Evolutionary conservation across 306 rosid species (phyloP).

Genomic region (Hippophae rhamnoides): DNA sequence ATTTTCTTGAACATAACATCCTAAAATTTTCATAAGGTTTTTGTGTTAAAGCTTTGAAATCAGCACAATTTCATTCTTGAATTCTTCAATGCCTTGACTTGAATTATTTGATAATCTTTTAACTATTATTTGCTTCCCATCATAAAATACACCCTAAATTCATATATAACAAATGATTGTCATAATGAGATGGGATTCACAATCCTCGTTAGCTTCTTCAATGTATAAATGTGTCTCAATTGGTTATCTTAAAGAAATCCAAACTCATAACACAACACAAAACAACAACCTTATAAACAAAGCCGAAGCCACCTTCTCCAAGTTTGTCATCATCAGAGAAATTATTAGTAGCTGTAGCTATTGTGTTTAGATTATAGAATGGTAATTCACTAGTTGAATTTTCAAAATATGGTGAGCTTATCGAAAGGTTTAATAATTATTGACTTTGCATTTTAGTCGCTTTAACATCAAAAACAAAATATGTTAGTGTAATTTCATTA

Average conservation of each 20-base stretch:
- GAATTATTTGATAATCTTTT: slow-evolving; percentile 43
- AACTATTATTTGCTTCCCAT: slow-evolving; percentile 19
- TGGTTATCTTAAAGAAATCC: neutral
- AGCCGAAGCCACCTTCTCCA: slow-evolving; percentile 16
- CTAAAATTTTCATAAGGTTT: slow-evolving; percentile 46
- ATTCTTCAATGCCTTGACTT: slow-evolving; percentile 45
- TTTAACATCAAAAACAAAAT: too few species aligned
- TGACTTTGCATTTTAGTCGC: neutral
- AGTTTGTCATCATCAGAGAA: slow-evolving; percentile 12
- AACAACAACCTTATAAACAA: slow-evolving; percentile 11
- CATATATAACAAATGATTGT: neutral
- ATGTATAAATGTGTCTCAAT: neutral
- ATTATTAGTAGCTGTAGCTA: slow-evolving; percentile 3
- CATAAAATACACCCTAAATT: slow-evolving; percentile 4
- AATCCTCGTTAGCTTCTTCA: too few species aligned
- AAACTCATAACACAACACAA: neutral
- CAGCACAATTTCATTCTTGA: slow-evolving; percentile 41
- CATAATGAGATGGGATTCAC: too few species aligned
- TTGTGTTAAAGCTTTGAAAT: slow-evolving; percentile 54
- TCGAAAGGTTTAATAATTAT: too few species aligned
- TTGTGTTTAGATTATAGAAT: slow-evolving; percentile 5
- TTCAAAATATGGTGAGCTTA: neutral
- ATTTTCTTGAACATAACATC: slow-evolving; percentile 34
- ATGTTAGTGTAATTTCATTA: too few species aligned
- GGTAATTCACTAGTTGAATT: neutral